A percentile compares a stretch with the other conserved stretches of the same genome.
Conservation (phyloP, 2,329 filamentous ascomycete species). For the Epichloe uncinata region DNA sequence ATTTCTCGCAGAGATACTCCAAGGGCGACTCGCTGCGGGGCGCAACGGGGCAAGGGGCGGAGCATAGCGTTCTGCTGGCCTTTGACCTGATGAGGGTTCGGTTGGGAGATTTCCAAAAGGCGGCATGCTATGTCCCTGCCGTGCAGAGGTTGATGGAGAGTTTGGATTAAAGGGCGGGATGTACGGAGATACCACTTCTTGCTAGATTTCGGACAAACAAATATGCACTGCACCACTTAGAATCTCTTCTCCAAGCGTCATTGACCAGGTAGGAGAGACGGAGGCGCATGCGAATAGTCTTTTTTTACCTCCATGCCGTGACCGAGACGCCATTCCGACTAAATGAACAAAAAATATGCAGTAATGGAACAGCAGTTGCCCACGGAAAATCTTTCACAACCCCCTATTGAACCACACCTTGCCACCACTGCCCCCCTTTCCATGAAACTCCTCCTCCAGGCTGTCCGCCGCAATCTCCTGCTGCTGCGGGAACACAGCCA, state of each 20-base stretch:
- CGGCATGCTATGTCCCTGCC: slow-evolving; percentile 49
- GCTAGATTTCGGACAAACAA: background rate
- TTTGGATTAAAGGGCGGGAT: slow-evolving; percentile 6
- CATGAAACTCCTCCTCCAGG: slow-evolving; percentile 79
- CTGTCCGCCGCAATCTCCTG: slow-evolving; percentile 64
- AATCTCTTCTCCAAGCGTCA: no score
- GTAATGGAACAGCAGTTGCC: background rate
- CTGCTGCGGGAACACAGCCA: slow-evolving; percentile 85
- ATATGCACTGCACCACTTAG: background rate
- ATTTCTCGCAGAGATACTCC: slow-evolving; percentile 90
- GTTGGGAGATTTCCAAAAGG: slow-evolving; percentile 54
- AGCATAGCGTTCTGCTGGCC: slow-evolving; percentile 47
- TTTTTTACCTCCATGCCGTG: background rate
- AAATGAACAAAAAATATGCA: background rate
- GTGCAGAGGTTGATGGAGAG: slow-evolving; percentile 37
- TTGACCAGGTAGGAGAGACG: no score
- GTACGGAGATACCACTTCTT: background rate
- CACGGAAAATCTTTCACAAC: slow-evolving; percentile 39
- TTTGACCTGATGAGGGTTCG: slow-evolving; percentile 70
- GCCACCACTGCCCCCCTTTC: slow-evolving; percentile 61
- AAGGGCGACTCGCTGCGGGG: slow-evolving; percentile 33
- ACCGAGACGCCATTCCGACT: background rate
- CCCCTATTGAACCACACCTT: slow-evolving; percentile 91
- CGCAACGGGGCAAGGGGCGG: slow-evolving; percentile 20
- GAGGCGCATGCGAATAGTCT: background rate